phyloP scores from a whole-genome alignment of 352 stramenopile species.

The Peronospora destructor region DNA sequence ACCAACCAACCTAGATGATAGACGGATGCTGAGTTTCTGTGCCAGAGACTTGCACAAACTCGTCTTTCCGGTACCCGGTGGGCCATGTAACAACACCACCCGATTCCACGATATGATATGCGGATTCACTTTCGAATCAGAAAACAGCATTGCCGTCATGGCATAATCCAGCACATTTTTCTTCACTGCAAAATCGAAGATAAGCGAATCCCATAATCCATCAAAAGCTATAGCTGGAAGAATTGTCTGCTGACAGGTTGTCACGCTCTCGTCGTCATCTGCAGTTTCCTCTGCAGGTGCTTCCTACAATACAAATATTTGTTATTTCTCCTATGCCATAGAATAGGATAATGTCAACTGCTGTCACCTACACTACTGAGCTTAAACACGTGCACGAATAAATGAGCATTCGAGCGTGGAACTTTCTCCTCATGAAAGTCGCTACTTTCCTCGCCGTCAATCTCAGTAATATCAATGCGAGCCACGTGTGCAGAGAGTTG shows the following conservation, averaged over 20 bases:
- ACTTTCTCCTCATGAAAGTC: constrained; percentile 9
- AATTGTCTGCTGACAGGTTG: constrained; percentile 69
- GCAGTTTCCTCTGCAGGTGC: constrained; percentile 57
- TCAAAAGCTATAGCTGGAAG: constrained; percentile 64
- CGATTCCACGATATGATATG: constrained; percentile 90
- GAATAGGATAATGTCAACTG: not conserved
- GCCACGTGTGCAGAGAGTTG: constrained; percentile 33
- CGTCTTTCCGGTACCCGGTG: constrained; percentile 90
- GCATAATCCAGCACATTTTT: constrained; percentile 81
- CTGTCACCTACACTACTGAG: constrained; percentile 44
- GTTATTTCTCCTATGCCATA: not conserved
- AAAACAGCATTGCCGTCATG: constrained; percentile 87
- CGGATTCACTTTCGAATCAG: constrained; percentile 73
- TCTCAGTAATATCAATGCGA: constrained; percentile 38
- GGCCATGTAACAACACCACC: constrained; percentile 87
- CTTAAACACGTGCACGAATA: constrained; percentile 69
- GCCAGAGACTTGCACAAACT: constrained; percentile 88
- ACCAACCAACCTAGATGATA: constrained; percentile 47
- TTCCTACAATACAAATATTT: constrained; percentile 33
- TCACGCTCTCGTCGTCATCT: constrained; percentile 74
- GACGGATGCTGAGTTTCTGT: constrained; percentile 88
- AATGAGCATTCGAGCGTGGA: constrained; percentile 28
- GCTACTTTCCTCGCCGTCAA: constrained; percentile 28
- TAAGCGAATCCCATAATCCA: constrained; percentile 79
- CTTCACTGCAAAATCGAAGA: constrained; percentile 82